Conservation (phyloP, 768 basidiomycete species). For the Cystofilobasidium bisporidii region DNA sequence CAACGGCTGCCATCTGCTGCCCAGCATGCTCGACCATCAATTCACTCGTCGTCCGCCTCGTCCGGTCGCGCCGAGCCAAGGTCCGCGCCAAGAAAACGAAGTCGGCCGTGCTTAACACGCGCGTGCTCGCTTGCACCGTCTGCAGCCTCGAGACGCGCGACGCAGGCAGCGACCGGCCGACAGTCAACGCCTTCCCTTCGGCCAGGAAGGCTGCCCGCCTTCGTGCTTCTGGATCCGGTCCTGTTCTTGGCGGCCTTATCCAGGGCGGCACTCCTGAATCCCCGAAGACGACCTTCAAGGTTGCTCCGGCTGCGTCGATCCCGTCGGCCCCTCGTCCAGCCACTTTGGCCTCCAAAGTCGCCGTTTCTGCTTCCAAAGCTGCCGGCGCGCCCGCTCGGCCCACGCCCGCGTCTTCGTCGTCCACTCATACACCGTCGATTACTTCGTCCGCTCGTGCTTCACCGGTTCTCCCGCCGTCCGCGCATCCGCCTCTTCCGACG, state of each 20-base stretch:
- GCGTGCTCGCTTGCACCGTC: neutral
- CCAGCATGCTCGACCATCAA: neutral
- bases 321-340: too few relatives aligned
- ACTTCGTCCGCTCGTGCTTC: too few relatives aligned
- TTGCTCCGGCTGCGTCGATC: too few relatives aligned
- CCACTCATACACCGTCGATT: too few relatives aligned
- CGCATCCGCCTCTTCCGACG: neutral
- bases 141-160: conserved; percentile 1
- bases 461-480: neutral
- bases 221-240: neutral
- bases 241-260: too few relatives aligned
- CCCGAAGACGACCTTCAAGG: neutral
- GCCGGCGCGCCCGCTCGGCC: too few relatives aligned
- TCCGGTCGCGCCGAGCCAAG: neutral
- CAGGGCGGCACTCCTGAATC: neutral
- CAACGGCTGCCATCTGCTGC: neutral
- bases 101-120: neutral
- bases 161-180: conserved; percentile 8
- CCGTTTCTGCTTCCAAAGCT: neutral
- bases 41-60: neutral
- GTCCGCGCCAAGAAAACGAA: neutral
- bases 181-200: neutral
- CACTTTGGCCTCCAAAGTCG: neutral
- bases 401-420: too few relatives aligned
- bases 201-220: conserved; percentile 10